A percentile compares a stretch with the other conserved stretches of the same genome.
Conservation (phyloP, 495 filamentous ascomycete species). For the Aspergillus hancockii region DNA sequence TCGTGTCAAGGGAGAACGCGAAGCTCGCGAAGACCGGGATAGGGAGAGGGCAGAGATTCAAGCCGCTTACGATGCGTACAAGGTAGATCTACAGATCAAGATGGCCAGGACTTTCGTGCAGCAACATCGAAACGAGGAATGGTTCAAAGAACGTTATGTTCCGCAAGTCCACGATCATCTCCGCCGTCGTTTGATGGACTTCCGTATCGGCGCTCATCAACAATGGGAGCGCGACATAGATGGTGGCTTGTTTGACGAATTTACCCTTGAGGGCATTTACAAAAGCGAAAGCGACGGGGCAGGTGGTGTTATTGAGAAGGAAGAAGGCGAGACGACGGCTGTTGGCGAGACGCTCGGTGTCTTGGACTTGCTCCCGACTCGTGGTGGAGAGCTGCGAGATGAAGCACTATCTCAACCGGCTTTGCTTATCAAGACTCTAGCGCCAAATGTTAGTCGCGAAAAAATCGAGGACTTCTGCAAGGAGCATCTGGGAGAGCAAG, state of each 20-base stretch:
- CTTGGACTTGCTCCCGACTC: constrained; percentile 79
- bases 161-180: constrained; percentile 73
- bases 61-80: constrained; percentile 88
- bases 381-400: constrained; percentile 79
- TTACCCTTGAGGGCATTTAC: constrained; percentile 91
- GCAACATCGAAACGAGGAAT: constrained; percentile 89
- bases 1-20: constrained; percentile 71
- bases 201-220: constrained; percentile 69
- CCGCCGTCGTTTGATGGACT: constrained; percentile 68
- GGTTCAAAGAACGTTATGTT: constrained; percentile 96
- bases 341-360: constrained; percentile 90
- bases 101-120: constrained; percentile 88
- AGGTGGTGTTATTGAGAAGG: constrained; percentile 86
- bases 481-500: constrained; percentile 81
- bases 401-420: constrained; percentile 83
- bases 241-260: constrained; percentile 84
- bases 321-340: constrained; percentile 89
- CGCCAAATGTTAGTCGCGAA: constrained; percentile 90
- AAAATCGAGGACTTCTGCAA: constrained; percentile 92
- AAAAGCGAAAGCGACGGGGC: constrained; percentile 89
- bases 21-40: constrained; percentile 81
- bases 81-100: constrained; percentile 87
- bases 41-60: constrained; percentile 90
- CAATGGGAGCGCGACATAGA: constrained; percentile 87
- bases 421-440: constrained; percentile 95